Percentiles rank a stretch among this genome's conserved stretches.
These are phyloP conservation scores for Petunia hybrid DNA, from an alignment of 305 asterid genomes.

Conservation along the genomic window DNA sequence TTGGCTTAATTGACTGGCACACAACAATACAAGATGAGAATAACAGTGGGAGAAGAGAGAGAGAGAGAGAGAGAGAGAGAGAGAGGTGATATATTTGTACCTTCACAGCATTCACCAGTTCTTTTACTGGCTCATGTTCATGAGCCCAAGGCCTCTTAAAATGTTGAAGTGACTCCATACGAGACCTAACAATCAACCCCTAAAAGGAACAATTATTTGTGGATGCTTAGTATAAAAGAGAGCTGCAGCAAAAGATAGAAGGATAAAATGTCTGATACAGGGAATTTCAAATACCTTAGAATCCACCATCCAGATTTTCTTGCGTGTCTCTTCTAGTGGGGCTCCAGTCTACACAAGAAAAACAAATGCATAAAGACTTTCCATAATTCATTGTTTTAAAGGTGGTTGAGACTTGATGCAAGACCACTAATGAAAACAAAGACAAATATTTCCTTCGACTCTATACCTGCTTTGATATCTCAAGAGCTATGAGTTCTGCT, in stretches of 20 bases:
- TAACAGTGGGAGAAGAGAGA: not conserved
- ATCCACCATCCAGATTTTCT: slow-evolving; percentile 94
- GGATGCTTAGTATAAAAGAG: slow-evolving; percentile 22
- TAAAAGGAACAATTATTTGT: slow-evolving; percentile 38
- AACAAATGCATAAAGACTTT: slow-evolving; percentile 26
- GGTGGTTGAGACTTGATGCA: slow-evolving; percentile 12
- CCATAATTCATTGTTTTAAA: slow-evolving; percentile 16
- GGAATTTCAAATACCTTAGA: slow-evolving; percentile 64
- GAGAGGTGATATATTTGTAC: slow-evolving; percentile 45
- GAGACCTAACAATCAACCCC: slow-evolving; percentile 89
- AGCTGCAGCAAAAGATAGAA: slow-evolving; percentile 5
- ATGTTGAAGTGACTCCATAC: slow-evolving; percentile 88
- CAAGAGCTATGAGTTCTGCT: slow-evolving; percentile 97
- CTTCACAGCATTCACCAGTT: slow-evolving; percentile 86
- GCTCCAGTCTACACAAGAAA: slow-evolving; percentile 68
- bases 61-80: not conserved
- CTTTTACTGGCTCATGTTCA: slow-evolving; percentile 78
- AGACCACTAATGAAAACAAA: slow-evolving; percentile 26
- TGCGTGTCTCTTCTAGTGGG: slow-evolving; percentile 85
- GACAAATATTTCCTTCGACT: slow-evolving; percentile 30
- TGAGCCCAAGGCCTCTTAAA: slow-evolving; percentile 99
- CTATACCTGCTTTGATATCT: slow-evolving; percentile 90
- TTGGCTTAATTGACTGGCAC: slow-evolving; percentile 83
- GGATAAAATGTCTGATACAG: not conserved
- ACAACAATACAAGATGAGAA: slow-evolving; percentile 12